A percentile compares a stretch with the other conserved stretches of the same genome.
These are phyloP conservation scores for Fusarium pseudonygamai DNA, from an alignment of 2,329 filamentous ascomycete genomes.

Conservation along the genomic window DNA sequence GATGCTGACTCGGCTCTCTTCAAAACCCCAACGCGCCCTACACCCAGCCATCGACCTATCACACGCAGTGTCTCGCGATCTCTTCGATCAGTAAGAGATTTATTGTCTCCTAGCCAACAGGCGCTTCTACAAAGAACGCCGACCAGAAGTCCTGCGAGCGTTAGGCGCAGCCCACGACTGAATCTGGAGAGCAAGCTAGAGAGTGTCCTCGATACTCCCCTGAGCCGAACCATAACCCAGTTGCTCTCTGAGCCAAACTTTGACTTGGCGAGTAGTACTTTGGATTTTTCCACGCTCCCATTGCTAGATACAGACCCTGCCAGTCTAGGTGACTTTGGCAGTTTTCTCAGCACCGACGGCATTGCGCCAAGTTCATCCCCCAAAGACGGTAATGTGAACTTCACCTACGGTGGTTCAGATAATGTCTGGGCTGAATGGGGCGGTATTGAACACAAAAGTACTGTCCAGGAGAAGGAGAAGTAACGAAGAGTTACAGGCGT, in stretches of 20 bases:
- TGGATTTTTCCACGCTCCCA: slow-evolving; percentile 55
- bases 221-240: slow-evolving; percentile 70
- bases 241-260: slow-evolving; percentile 68
- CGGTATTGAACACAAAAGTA: slow-evolving; percentile 28
- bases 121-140: slow-evolving; percentile 60
- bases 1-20: slow-evolving; percentile 56
- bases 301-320: slow-evolving; percentile 50
- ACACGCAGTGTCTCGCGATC: slow-evolving; percentile 69
- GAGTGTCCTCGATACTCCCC: slow-evolving; percentile 61
- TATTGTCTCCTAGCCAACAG: slow-evolving; percentile 56
- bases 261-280: slow-evolving; percentile 52
- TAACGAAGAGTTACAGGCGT: slow-evolving; percentile 4
- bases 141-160: slow-evolving; percentile 50
- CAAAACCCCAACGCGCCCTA: slow-evolving; percentile 72
- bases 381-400: slow-evolving; percentile 38
- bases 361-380: slow-evolving; percentile 61
- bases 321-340: slow-evolving; percentile 57
- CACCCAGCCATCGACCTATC: slow-evolving; percentile 68
- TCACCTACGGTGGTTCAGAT: slow-evolving; percentile 46
- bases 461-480: slow-evolving; percentile 31
- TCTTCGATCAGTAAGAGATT: slow-evolving; percentile 57
- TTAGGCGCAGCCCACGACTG: slow-evolving; percentile 56
- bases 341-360: slow-evolving; percentile 58
- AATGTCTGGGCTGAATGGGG: slow-evolving; percentile 47
- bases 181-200: slow-evolving; percentile 52